Percentiles rank a stretch among this genome's conserved stretches.
phyloP scores from a whole-genome alignment of 768 basidiomycete genomes.

The Auricularia heimuer region DNA sequence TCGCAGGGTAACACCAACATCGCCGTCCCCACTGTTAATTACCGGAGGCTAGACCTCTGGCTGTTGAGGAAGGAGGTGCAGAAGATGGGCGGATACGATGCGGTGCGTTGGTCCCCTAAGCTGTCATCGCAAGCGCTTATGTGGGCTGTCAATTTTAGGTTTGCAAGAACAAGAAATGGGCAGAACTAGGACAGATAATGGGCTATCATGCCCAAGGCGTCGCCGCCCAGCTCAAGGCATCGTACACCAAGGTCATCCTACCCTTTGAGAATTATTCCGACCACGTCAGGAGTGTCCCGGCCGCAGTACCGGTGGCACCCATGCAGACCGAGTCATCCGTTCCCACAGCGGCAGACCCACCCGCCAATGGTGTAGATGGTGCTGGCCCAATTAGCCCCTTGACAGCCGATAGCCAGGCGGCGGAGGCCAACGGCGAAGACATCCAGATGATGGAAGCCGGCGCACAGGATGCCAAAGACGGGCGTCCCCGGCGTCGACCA shows the following conservation, averaged over 20 bases:
- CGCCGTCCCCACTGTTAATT: conserved; percentile 88
- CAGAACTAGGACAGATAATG: conserved; percentile 68
- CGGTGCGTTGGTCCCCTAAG: conserved; percentile 38
- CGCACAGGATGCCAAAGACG: not conserved
- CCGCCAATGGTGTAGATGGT: not conserved
- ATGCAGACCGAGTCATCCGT: not conserved
- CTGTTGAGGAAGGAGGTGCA: conserved; percentile 86
- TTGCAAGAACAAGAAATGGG: conserved; percentile 78
- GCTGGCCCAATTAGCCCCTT: not conserved
- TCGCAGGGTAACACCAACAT: conserved; percentile 89
- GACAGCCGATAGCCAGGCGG: not conserved
- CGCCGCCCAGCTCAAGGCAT: conserved; percentile 79
- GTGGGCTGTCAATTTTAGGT: conserved; percentile 42
- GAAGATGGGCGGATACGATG: conserved; percentile 77
- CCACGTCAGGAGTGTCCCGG: conserved; percentile 57
- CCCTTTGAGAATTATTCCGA: conserved; percentile 93
- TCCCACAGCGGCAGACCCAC: not conserved
- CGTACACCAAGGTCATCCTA: conserved; percentile 82
- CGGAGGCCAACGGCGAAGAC: not conserved
- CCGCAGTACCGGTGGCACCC: not conserved
- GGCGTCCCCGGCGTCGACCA: conserved; percentile 1
- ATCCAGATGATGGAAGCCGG: not conserved
- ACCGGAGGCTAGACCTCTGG: conserved; percentile 90
- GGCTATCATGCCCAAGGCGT: conserved; percentile 80
- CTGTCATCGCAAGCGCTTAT: conserved; percentile 6